Conservation (phyloP, 345 rosid genomes). For the Sonneratia caseolaris region DNA sequence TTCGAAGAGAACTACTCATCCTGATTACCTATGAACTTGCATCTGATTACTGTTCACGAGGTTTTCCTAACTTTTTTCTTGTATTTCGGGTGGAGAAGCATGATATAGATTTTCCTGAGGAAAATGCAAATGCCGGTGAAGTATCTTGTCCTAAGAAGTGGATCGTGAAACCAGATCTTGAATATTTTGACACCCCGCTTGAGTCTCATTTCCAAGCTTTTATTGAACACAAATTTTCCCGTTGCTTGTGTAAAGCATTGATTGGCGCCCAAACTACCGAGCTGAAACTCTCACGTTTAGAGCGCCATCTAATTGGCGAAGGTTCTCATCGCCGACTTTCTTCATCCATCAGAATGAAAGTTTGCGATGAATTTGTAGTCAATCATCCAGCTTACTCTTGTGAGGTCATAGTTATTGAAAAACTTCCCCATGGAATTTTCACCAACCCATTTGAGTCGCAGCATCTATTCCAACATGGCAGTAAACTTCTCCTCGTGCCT, state of each 20-base stretch:
- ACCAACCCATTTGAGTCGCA: constrained; percentile 91
- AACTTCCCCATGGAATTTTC: constrained; percentile 74
- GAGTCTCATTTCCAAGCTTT: constrained; percentile 42
- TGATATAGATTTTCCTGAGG: constrained; percentile 3
- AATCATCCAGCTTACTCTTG: constrained; percentile 17
- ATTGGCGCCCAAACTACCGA: constrained; percentile 14
- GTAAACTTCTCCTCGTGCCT: constrained; percentile 17
- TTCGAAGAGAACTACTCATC: too few species aligned
- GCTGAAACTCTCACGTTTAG: constrained; percentile 21
- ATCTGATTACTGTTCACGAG: not conserved
- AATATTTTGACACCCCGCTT: constrained; percentile 24
- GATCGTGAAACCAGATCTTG: constrained; percentile 49
- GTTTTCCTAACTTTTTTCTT: not conserved
- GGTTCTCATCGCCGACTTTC: constrained; percentile 78
- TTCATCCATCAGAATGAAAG: constrained; percentile 37
- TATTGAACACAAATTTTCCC: constrained; percentile 17
- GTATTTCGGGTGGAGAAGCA: constrained; percentile 21
- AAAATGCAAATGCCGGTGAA: not conserved
- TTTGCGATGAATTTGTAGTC: constrained; percentile 14
- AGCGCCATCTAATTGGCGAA: constrained; percentile 53
- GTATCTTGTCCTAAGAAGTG: constrained; percentile 22
- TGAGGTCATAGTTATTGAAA: constrained; percentile 45
- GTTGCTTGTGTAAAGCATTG: constrained; percentile 19
- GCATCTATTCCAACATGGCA: constrained; percentile 41
- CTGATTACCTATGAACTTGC: not conserved